Conservation (phyloP, 2,329 filamentous ascomycete genomes). For the Penicillium sp. region DNA sequence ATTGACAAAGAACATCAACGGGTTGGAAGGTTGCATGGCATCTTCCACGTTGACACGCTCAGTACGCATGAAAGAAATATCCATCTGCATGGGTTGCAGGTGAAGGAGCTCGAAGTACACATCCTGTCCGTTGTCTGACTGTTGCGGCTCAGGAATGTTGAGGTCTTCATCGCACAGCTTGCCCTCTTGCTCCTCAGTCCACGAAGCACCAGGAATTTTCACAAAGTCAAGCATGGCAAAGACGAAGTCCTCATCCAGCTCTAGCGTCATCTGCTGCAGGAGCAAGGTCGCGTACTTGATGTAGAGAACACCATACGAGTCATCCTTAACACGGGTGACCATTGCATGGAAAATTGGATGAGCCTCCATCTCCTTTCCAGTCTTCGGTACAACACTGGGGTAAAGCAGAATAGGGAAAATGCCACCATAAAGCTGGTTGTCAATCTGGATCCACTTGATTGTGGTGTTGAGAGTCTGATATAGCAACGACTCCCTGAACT, state of each 20-base stretch:
- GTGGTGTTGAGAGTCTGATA: conserved; percentile 90
- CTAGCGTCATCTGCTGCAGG: conserved; percentile 95
- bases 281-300: conserved; percentile 97
- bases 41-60: conserved; percentile 96
- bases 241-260: conserved; percentile 97
- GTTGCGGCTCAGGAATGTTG: conserved; percentile 87
- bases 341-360: conserved; percentile 93
- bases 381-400: conserved; percentile 96
- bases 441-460: conserved; percentile 98
- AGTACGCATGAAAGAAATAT: conserved; percentile 94
- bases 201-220: conserved; percentile 86
- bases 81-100: conserved; percentile 96
- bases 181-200: conserved; percentile 80
- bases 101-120: conserved; percentile 98
- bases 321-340: conserved; percentile 93
- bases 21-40: conserved; percentile 85
- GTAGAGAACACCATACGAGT: conserved; percentile 95
- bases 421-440: conserved; percentile 97
- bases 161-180: conserved; percentile 86
- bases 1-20: conserved; percentile 98
- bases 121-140: conserved; percentile 82
- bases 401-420: conserved; percentile 98
- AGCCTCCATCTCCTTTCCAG: conserved; percentile 91
- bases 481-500: conserved; percentile 87
- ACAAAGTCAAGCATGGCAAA: conserved; percentile 94